These are phyloP conservation scores for Forsythia suspensa DNA, from an alignment of 257 asterid species.

Conservation along the genomic window DNA sequence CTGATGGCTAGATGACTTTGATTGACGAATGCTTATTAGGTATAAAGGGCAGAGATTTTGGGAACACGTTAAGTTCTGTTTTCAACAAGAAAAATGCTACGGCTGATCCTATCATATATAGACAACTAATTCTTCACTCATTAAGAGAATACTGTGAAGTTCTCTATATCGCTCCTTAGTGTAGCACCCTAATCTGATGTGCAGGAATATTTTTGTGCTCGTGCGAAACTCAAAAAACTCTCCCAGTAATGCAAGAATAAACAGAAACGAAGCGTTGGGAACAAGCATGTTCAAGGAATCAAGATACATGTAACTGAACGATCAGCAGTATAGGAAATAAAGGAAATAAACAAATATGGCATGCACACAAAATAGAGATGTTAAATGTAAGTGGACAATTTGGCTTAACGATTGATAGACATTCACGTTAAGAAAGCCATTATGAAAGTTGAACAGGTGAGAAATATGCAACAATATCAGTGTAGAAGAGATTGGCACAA, in stretches of 20 bases:
- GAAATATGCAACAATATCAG: not conserved
- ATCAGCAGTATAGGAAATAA: not conserved
- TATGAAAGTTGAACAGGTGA: not conserved
- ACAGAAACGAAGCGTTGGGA: not conserved
- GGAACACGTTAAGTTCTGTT: not conserved
- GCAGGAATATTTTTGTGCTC: not conserved
- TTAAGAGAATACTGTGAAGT: not conserved
- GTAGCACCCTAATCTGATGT: not conserved
- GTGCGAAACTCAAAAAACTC: not conserved
- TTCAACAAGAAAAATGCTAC: not conserved
- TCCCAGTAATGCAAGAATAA: not conserved
- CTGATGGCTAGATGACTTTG: not conserved
- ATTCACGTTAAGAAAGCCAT: not conserved
- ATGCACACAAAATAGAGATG: not conserved
- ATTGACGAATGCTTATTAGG: not conserved
- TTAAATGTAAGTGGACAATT: not conserved
- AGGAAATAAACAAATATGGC: not conserved
- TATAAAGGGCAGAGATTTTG: not conserved
- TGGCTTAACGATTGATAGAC: not conserved
- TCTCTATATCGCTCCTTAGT: not conserved
- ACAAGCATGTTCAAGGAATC: not conserved
- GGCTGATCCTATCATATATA: not conserved
- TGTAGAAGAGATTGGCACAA: not conserved
- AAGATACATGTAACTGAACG: not conserved
- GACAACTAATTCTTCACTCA: conserved; percentile 6